Percentiles rank a stretch among this genome's conserved stretches.
Conservation (phyloP, 2,329 filamentous ascomycete species). For the Colletotrichum neosansevieriae region DNA sequence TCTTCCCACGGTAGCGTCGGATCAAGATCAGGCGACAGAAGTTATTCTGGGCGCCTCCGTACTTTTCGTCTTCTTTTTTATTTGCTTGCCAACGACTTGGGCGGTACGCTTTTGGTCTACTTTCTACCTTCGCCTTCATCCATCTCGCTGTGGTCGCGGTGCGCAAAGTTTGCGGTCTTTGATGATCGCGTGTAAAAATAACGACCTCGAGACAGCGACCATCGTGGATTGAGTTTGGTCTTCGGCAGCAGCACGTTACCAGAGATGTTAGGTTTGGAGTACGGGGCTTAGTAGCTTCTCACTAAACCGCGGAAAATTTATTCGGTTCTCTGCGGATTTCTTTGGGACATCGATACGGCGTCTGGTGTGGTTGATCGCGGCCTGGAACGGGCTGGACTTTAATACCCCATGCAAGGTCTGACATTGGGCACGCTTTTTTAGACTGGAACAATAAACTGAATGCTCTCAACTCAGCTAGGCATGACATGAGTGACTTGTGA, state of each 20-base stretch:
- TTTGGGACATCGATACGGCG: constrained; percentile 11
- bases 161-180: constrained; percentile 32
- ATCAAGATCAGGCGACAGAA: constrained; percentile 11
- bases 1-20: not conserved
- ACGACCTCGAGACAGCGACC: not conserved
- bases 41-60: constrained; percentile 12
- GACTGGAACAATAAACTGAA: not conserved
- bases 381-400: not conserved
- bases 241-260: not conserved
- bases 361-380: constrained; percentile 5
- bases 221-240: not conserved
- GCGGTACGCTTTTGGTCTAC: not conserved
- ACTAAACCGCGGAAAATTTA: not conserved
- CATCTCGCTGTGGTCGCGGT: not conserved
- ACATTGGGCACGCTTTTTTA: not conserved
- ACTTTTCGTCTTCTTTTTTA: not conserved
- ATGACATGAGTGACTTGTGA: too few relatives aligned
- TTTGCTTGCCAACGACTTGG: constrained; percentile 3
- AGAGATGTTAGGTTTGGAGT: constrained; percentile 1
- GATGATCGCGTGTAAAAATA: constrained; percentile 38
- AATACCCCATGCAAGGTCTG: constrained; percentile 12
- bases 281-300: constrained; percentile 33
- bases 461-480: too few relatives aligned
- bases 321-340: not conserved
- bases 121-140: not conserved